Evolutionary conservation across 306 rosid species (phyloP).

Genomic region (Vachellia pachyceras): DNA sequence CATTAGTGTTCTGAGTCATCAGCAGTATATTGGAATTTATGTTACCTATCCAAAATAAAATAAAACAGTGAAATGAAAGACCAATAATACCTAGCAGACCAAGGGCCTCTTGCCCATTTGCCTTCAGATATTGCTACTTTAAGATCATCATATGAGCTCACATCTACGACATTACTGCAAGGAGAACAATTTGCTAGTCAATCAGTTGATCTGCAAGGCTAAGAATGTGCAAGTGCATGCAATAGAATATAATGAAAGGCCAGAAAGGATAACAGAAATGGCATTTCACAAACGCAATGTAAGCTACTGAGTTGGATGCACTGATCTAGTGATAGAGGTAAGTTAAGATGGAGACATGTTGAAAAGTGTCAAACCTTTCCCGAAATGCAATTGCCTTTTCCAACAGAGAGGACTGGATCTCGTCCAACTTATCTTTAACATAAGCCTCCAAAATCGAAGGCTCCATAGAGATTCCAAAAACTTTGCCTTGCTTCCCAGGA

Average conservation of each 20-base stretch:
- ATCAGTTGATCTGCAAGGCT: conserved; percentile 26
- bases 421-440: conserved; percentile 82
- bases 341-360: not conserved
- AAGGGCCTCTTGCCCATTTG: conserved; percentile 99
- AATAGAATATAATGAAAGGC: not conserved
- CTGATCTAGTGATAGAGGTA: not conserved
- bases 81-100: conserved; percentile 89
- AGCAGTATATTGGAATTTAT: conserved; percentile 13
- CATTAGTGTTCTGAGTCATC: conserved; percentile 41
- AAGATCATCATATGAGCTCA: conserved; percentile 86
- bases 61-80: not conserved
- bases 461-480: conserved; percentile 91
- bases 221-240: conserved; percentile 21
- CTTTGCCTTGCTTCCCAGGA: conserved; percentile 97
- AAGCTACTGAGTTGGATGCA: not conserved
- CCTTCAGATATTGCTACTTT: conserved; percentile 85
- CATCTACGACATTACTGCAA: conserved; percentile 90
- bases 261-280: conserved; percentile 5
- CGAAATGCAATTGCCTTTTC: conserved; percentile 77
- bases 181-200: conserved; percentile 14
- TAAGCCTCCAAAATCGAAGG: conserved; percentile 72
- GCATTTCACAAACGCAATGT: not conserved
- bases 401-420: conserved; percentile 81
- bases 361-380: conserved; percentile 65
- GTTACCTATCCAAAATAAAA: not conserved